Conservation (phyloP, 495 filamentous ascomycete genomes). For the Aspergillus taichungensis region DNA sequence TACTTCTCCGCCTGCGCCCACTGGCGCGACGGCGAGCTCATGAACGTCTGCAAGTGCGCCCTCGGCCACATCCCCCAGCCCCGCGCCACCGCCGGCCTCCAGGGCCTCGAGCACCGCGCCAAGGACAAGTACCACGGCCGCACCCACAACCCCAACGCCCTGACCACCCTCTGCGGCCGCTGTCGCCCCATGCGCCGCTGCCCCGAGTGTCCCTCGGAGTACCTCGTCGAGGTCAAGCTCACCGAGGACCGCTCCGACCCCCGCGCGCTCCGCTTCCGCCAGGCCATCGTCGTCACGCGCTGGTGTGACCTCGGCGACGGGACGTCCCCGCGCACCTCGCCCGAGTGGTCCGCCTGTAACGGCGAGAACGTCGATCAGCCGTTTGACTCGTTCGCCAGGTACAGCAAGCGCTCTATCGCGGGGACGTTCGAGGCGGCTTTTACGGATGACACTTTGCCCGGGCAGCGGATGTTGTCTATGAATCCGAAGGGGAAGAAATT, state of each 20-base stretch:
- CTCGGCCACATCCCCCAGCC: conserved; percentile 44
- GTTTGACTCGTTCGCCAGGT: conserved; percentile 44
- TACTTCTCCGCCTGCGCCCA: conserved; percentile 52
- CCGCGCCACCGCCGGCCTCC: conserved; percentile 27
- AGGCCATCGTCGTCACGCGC: conserved; percentile 49
- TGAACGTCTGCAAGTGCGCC: conserved; percentile 50
- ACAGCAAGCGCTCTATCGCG: conserved; percentile 43
- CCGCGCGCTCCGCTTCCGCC: conserved; percentile 35
- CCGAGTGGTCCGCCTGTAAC: conserved; percentile 45
- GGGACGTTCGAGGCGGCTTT: conserved; percentile 49
- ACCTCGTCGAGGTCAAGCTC: conserved; percentile 48
- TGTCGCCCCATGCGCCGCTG: conserved; percentile 50
- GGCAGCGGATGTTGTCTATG: conserved; percentile 46
- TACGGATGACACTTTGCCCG: conserved; percentile 44
- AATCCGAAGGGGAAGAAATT: conserved; percentile 41
- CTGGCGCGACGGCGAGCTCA: conserved; percentile 51
- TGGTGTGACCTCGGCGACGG: conserved; percentile 54
- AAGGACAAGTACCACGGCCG: conserved; percentile 28
- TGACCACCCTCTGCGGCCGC: conserved; percentile 40
- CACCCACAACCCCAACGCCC: conserved; percentile 32
- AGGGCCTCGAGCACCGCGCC: conserved; percentile 31
- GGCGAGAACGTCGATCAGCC: conserved; percentile 20
- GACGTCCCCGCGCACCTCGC: conserved; percentile 21
- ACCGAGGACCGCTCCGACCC: conserved; percentile 35
- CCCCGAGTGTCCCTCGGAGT: conserved; percentile 52